phyloP scores from a whole-genome alignment of 1,139 yeast genomes.

The Hyphopichia wangnamkhiaoensis region DNA sequence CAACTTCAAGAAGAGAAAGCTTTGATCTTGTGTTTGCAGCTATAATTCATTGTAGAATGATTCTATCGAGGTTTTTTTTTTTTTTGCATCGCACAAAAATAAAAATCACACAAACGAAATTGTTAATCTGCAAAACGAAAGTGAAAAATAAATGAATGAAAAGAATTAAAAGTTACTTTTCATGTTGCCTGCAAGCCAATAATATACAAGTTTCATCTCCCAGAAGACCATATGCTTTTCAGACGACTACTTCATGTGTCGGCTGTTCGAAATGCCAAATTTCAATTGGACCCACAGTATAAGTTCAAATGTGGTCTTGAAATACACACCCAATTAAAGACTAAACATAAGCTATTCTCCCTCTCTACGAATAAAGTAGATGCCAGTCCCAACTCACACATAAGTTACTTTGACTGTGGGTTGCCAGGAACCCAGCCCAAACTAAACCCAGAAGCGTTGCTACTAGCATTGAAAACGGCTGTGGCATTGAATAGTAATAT shows the following conservation, averaged over 20 bases:
- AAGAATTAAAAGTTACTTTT: too few relatives aligned
- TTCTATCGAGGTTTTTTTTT: too few relatives aligned
- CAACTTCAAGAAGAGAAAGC: constrained; percentile 7
- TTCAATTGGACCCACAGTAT: constrained; percentile 15
- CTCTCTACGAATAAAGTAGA: constrained; percentile 50
- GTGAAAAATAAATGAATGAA: not conserved
- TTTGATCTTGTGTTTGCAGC: not conserved
- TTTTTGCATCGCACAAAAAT: not conserved
- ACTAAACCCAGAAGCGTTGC: constrained; percentile 73
- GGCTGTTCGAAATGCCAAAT: not conserved
- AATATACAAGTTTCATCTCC: not conserved
- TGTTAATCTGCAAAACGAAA: too few relatives aligned
- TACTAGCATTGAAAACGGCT: constrained; percentile 73
- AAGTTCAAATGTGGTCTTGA: constrained; percentile 84
- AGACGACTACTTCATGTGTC: constrained; percentile 8
- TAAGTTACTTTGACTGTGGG: constrained; percentile 81
- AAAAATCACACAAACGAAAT: not conserved
- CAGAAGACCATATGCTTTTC: constrained; percentile 5
- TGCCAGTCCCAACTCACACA: constrained; percentile 64
- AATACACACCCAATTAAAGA: constrained; percentile 85
- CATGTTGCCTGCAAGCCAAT: too few relatives aligned
- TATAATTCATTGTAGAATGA: too few relatives aligned
- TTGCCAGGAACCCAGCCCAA: constrained; percentile 93
- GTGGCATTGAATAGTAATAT: constrained; percentile 66
- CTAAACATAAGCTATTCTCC: constrained; percentile 76